Evolutionary conservation across 2,329 filamentous ascomycete genomes (phyloP).

Genomic region (Iodosphaeria phyllophila): DNA sequence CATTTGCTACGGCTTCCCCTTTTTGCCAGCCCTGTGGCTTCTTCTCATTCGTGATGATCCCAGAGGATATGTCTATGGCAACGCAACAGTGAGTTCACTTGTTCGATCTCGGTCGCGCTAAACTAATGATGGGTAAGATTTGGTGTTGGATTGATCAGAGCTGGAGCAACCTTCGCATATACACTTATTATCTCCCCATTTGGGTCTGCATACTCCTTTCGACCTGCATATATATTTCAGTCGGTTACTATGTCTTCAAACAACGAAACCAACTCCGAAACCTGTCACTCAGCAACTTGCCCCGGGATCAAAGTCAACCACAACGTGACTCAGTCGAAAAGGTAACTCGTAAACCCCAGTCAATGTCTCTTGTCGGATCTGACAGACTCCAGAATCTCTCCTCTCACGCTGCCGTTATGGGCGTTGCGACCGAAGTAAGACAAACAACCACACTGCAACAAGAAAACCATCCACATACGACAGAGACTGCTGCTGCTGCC

Average conservation of each 20-base stretch:
- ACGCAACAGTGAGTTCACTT: slow-evolving; percentile 29
- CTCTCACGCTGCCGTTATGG: slow-evolving; percentile 14
- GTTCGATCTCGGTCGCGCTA: background rate
- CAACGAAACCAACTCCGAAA: slow-evolving; percentile 31
- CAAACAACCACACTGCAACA: slow-evolving; percentile 14
- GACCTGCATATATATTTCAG: slow-evolving; percentile 32
- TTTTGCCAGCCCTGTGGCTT: slow-evolving; percentile 46
- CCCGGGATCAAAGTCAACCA: slow-evolving; percentile 6
- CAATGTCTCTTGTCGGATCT: background rate
- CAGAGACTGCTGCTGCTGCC: slow-evolving; percentile 1
- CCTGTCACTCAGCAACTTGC: slow-evolving; percentile 26
- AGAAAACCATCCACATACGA: slow-evolving; percentile 3
- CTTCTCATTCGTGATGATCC: slow-evolving; percentile 30
- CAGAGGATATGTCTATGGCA: slow-evolving; percentile 28
- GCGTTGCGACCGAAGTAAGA: slow-evolving; percentile 12
- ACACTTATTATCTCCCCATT: slow-evolving; percentile 41
- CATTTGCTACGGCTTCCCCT: slow-evolving; percentile 54
- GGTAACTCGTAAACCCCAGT: slow-evolving; percentile 4
- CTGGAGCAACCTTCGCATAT: slow-evolving; percentile 38
- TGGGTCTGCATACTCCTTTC: slow-evolving; percentile 40
- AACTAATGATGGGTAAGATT: slow-evolving; percentile 19
- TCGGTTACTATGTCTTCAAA: slow-evolving; percentile 41
- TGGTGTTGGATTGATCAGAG: slow-evolving; percentile 41
- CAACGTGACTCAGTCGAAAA: slow-evolving; percentile 14
- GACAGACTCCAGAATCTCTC: slow-evolving; percentile 9